Base-by-base conservation (phyloP, 1,139 yeast species). In the Meyerozyma guilliermondii region DNA sequence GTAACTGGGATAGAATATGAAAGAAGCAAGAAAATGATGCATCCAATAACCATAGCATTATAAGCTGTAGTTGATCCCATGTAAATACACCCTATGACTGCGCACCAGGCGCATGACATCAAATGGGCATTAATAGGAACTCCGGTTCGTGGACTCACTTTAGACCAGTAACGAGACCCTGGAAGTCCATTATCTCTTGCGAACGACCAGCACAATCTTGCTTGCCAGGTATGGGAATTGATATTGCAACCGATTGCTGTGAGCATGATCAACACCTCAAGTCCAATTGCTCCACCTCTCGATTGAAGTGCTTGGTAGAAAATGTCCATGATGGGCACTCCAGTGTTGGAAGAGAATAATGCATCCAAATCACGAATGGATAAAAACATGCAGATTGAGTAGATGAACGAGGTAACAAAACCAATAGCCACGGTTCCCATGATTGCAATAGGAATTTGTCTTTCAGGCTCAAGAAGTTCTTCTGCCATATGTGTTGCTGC, bases 211-310 rank as follows among this genome's bases (percentile, higher is more conserved):
- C 54, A 50, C 33, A 52, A 45, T 58, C 88, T 71, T 38, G 87
- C 82, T 64, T 80, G 86, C 87, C 88, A 81, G 4, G 91, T 83
- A 54, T 83, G 89, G 44, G 83, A 75, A 7, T 86, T 76, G 48
- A 83, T 80, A 46, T 80, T 80, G 59, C 89, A 83, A 33, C 88
- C 87, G 53, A 78, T 67, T 2, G 86, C 83, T 9, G 88, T 82
- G 41, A 78, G 65, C 44, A 81, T 65, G 40, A 83, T 69, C 49
- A 83, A 62, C 18, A 75, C 60, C 38, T 83, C 86, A 39, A 84
- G 67, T 46, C 78, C 71, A 35, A 80, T 62, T 3, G 87, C 86
- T 42, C 84, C 86, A 16, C 71, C 75, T 49, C 66, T 75, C 54
- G 69, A 76, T 5, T 64, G 64, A 30, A 80, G 55, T 2, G 83